These are phyloP conservation scores for Agaricus subrufescens DNA, from an alignment of 768 basidiomycete species.

Conservation along the genomic window DNA sequence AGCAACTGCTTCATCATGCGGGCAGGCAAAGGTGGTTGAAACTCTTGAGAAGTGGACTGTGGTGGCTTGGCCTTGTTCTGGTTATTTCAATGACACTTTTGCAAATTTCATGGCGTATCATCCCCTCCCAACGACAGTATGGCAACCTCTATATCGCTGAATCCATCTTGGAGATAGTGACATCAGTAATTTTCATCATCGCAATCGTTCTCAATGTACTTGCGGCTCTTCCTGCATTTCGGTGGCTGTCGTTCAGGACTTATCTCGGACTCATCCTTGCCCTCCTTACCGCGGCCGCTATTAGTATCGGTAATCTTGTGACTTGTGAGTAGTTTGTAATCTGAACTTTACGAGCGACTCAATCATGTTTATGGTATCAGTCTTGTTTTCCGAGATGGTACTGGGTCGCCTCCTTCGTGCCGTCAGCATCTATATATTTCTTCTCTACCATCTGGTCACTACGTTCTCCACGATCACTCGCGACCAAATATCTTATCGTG, in stretches of 20 bases:
- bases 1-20: slow-evolving; percentile 39
- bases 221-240: slow-evolving; percentile 33
- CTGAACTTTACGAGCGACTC: neutral
- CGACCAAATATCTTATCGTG: neutral
- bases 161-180: slow-evolving; percentile 50
- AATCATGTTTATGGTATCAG: slow-evolving; percentile 24
- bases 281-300: slow-evolving; percentile 43
- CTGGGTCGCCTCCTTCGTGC: slow-evolving; percentile 67
- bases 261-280: slow-evolving; percentile 49
- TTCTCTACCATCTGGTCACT: slow-evolving; percentile 51
- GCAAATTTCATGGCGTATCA: slow-evolving; percentile 61
- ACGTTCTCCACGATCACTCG: slow-evolving; percentile 25
- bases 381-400: slow-evolving; percentile 63
- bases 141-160: slow-evolving; percentile 55
- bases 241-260: slow-evolving; percentile 38
- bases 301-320: slow-evolving; percentile 54
- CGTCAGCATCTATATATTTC: slow-evolving; percentile 55
- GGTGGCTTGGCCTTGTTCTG: slow-evolving; percentile 44
- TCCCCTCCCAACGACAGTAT: slow-evolving; percentile 29
- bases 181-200: slow-evolving; percentile 54
- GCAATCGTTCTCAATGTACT: slow-evolving; percentile 58
- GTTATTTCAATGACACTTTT: slow-evolving; percentile 46
- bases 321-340: slow-evolving; percentile 42
- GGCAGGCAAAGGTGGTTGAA: slow-evolving; percentile 64
- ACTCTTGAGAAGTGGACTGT: slow-evolving; percentile 43